Conservation (phyloP, 1,284 basidiomycete species). For the Boletus holoroseus region DNA sequence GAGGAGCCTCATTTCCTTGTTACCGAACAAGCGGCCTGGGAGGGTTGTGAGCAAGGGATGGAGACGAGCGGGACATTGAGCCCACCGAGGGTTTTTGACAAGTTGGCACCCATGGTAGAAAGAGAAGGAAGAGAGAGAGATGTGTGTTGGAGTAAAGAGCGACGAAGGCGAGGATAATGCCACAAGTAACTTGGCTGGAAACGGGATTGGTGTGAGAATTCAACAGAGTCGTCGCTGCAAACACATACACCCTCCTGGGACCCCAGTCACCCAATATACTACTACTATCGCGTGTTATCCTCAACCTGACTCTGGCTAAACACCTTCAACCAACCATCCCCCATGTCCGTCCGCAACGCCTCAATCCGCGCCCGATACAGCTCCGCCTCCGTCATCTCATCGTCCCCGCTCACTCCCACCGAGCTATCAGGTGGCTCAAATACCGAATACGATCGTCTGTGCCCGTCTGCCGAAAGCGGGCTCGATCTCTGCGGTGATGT, state of each 20-base stretch:
- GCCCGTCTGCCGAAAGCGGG: slow-evolving; percentile 16
- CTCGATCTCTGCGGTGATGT: slow-evolving; percentile 45
- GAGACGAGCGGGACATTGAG: neutral
- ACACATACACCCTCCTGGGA: slow-evolving; percentile 14
- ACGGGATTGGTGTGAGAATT: slow-evolving; percentile 31
- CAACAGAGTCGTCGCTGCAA: slow-evolving; percentile 12
- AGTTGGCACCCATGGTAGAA: slow-evolving; percentile 63
- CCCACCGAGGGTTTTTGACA: slow-evolving; percentile 70
- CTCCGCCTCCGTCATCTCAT: slow-evolving; percentile 46
- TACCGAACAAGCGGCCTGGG: slow-evolving; percentile 91
- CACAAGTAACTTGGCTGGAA: slow-evolving; percentile 21
- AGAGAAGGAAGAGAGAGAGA: neutral
- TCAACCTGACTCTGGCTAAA: slow-evolving; percentile 57
- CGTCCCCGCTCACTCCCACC: slow-evolving; percentile 14
- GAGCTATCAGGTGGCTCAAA: slow-evolving; percentile 47
- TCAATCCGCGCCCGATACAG: slow-evolving; percentile 74
- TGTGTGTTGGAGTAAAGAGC: slow-evolving; percentile 39
- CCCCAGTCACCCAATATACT: slow-evolving; percentile 29
- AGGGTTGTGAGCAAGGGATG: slow-evolving; percentile 2
- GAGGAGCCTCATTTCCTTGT: slow-evolving; percentile 96
- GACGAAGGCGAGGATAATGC: slow-evolving; percentile 36
- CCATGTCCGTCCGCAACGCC: slow-evolving; percentile 77
- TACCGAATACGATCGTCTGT: slow-evolving; percentile 35
- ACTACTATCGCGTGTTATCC: neutral
- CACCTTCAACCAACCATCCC: slow-evolving; percentile 81